Percentiles rank a stretch among this genome's conserved stretches.
phyloP scores from a whole-genome alignment of 768 basidiomycete species.

The Pleurotus sapidus region DNA sequence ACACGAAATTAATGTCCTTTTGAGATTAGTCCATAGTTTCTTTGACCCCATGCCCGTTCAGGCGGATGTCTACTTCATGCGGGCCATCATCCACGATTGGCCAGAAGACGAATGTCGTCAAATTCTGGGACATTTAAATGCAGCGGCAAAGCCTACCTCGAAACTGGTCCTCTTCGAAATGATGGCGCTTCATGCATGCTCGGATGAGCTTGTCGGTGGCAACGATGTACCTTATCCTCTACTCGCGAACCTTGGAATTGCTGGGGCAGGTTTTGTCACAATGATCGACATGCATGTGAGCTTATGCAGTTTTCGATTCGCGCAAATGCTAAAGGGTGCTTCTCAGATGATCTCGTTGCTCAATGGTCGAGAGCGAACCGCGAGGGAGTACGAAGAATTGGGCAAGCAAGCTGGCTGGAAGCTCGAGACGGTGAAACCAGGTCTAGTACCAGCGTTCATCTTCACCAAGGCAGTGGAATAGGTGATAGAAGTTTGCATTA shows the following conservation, averaged over 20 bases:
- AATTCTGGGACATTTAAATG: conserved; percentile 31
- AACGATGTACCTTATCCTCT: conserved; percentile 12
- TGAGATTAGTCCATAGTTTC: conserved; percentile 31
- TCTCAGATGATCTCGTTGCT: neutral
- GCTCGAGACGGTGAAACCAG: conserved; percentile 1
- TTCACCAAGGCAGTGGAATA: neutral
- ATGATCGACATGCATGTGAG: neutral
- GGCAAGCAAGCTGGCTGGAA: neutral
- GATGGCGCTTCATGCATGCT: conserved; percentile 26
- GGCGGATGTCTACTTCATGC: conserved; percentile 33
- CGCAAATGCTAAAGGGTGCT: neutral
- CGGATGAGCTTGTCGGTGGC: conserved; percentile 4
- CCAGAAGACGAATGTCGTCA: conserved; percentile 23
- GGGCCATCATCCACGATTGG: conserved; percentile 38
- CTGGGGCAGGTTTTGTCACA: neutral
- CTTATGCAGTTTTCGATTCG: neutral
- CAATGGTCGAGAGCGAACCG: neutral
- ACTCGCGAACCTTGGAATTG: conserved; percentile 20
- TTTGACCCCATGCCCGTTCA: conserved; percentile 31
- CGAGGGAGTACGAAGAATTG: neutral
- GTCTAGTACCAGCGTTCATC: neutral
- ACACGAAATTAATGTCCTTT: neutral
- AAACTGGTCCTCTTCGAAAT: conserved; percentile 35
- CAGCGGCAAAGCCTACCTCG: conserved; percentile 27
- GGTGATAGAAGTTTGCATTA: too few relatives aligned